phyloP scores from a whole-genome alignment of 2,329 filamentous ascomycete genomes.

The Leptographium wingfieldii region DNA sequence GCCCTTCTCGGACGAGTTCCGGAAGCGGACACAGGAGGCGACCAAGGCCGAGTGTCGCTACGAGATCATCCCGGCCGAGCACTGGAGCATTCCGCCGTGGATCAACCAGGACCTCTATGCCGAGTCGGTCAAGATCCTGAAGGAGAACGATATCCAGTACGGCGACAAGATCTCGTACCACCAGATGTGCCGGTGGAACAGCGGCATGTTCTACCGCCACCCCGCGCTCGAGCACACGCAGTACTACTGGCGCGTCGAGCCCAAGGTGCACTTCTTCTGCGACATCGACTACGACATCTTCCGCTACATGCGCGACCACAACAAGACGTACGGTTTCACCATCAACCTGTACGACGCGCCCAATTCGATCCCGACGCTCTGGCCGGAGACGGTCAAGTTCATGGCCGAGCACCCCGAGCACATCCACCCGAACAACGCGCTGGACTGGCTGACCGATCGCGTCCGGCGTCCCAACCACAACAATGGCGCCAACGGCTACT shows the following conservation, averaged over 20 bases:
- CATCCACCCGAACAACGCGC: slow-evolving; percentile 70
- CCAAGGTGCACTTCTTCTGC: slow-evolving; percentile 98
- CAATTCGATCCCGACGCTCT: slow-evolving; percentile 71
- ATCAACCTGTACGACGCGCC: slow-evolving; percentile 94
- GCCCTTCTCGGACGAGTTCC: slow-evolving; percentile 89
- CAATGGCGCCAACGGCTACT: slow-evolving; percentile 76
- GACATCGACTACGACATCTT: slow-evolving; percentile 98
- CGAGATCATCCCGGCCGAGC: slow-evolving; percentile 82
- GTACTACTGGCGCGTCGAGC: slow-evolving; percentile 98
- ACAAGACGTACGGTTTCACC: slow-evolving; percentile 98
- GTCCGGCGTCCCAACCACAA: slow-evolving; percentile 67
- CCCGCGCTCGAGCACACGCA: slow-evolving; percentile 69
- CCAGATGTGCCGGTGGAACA: slow-evolving; percentile 99
- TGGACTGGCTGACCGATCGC: slow-evolving; percentile 76
- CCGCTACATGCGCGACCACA: slow-evolving; percentile 93
- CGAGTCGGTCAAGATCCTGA: slow-evolving; percentile 71
- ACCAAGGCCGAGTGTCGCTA: slow-evolving; percentile 85
- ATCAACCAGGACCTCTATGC: slow-evolving; percentile 78
- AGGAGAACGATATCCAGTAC: slow-evolving; percentile 82
- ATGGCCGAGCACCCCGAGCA: slow-evolving; percentile 73
- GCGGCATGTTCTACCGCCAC: slow-evolving; percentile 94
- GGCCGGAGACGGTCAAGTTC: slow-evolving; percentile 94
- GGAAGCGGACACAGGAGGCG: slow-evolving; percentile 60
- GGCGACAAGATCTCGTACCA: slow-evolving; percentile 83
- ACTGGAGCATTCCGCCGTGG: slow-evolving; percentile 88